Base-by-base conservation (phyloP, 2,329 filamentous ascomycete species). In the Bipolaris gigantea region DNA sequence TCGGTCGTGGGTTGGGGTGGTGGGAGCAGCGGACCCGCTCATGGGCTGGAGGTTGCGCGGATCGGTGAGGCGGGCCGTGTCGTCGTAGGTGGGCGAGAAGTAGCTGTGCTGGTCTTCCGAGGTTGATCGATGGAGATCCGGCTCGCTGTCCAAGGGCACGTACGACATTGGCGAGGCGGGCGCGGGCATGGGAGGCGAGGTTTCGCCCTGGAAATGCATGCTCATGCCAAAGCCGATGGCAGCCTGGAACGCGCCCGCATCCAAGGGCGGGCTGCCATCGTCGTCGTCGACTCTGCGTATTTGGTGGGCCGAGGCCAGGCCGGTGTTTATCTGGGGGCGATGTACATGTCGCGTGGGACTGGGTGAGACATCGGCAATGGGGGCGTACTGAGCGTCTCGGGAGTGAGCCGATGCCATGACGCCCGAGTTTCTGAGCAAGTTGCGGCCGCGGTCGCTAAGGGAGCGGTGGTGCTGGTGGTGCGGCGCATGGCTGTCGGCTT, bases 21-120 rank as follows among this genome's bases (percentile, higher is more conserved):
- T 65, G 13, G 76, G 67, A 39, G 75, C 75, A 18, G 64, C 58
- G 16, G 77, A 76, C 16, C 82, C 81, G 57, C 79, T 81, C 39
- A 85, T 82, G 39, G 84, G 83, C 57, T 85, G 80, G 39, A 86
- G 69, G 58, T 82, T 79, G 54, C 75, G 77, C 50, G 75, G 70
- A 61, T 85, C 80, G 1, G 85, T 88, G 69, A 87, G 72, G 13
- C 80, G 83, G 70, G 85, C 73, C 68, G 84, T 81, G 78, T 88
- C 76, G 71, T 85, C 79, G 58, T 84, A 80, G 38, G 62, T 45
- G 30, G 80, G 77, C 4, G 83, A 79, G 56, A 82, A 82, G 66
- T 83, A 85, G 52, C 81, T 66, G n/a, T 80, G 78, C n/a, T 80
- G 78, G 33, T 78, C 77, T 50, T 83, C 66, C 59, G 85, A 85